Evolutionary conservation across 306 rosid genomes (phyloP), one percentile per base, ranked within the genome.

Genomic region (Myrica gale): DNA sequence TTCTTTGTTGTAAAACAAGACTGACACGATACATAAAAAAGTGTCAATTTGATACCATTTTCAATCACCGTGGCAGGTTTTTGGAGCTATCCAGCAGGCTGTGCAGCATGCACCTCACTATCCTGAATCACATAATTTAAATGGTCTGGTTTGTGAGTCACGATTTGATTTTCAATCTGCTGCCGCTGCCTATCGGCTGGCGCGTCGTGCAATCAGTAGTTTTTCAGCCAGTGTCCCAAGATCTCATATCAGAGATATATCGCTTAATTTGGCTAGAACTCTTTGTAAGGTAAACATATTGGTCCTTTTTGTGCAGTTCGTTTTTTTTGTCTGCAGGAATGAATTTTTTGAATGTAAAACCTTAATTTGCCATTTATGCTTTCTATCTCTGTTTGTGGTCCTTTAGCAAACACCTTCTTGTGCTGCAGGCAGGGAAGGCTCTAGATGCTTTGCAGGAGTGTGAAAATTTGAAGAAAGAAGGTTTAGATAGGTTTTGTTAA

Each of bases 71-170:
- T 75, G 58, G 32, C 84, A 94, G 97, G 97, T 94, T 74, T 88
- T 85, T 61, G 95, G 93, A 84, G 98, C 97, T 74, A 94, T 92
- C 85, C 86, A 80, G 85, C 98, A 91, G 89, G 96, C 98, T 48
- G 83, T 89, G 72, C 96, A 90, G 84, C 96, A 65, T 72, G 88
- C 91, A 70, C 98, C 98, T 76, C 87, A 90, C 61, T 87, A 75
- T 81, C 97, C 98, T 10, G 98, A 94, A 85, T 84, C 90, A 74
- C 94, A 90, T 80, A 94, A 94, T 89, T 89, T 94, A 73, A 76
- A 77, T 78, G 98, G 97, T 79, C 74, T 94, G 78, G 94, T 86
- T 70, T 90, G 83, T 72, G 98, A 94, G 88, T 89, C 97, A 82
- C 91, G 81, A 71, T 83, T 76, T 62, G 91, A 94, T 80, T 92